Base-by-base conservation (phyloP, 169 alveolate species). In the Perkinsus olseni region DNA sequence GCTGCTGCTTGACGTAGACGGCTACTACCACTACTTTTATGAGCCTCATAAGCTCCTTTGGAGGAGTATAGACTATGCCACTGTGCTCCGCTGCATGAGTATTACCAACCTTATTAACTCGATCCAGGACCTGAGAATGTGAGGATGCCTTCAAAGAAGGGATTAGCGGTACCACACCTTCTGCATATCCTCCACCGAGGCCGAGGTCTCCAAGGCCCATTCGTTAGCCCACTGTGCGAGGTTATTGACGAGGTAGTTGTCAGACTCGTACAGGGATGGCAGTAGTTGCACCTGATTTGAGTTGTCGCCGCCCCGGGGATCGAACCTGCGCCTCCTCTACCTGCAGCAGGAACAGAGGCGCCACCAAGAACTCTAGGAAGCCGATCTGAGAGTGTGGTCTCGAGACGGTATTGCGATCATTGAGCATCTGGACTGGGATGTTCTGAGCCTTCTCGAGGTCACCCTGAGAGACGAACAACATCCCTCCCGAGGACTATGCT, bases 391-490 rank as follows among this genome's bases (percentile, higher is more conserved):
- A 93, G 91, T 96, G 96, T 38, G 96, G 96, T n/a, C 96, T 93
- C 93, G 95, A 94, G 37, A 96, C 95, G 21, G 97, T 96, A 37
- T 96, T 95, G 82, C 98, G 94, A 93, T 97, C 97, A 92, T 98
- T 96, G 74, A 96, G 95, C 92, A 93, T 92, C 40, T 97, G 94
- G 20, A 97, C 94, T 37, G 98, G 97, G 8, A 97, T 91, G 24
- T 97, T 96, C 48, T 94, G 92, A 38, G 94, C 95, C 92, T 95
- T 94, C 94, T 97, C 99, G 94, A 96, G 95, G 93, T 96, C 98
- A 0, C 98, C 98, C 94, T 97, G 97, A 34, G 74, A 62, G 93
- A 40, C 50, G 50, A 40, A 40, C 3, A 62, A 62, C 6, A 45
- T 45, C 62, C 62, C 62, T 17, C 62, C 6, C 62, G 24, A 6